These are phyloP conservation scores for Colletotrichum sp. DNA, from an alignment of 2,329 filamentous ascomycete species.

Conservation along the genomic window DNA sequence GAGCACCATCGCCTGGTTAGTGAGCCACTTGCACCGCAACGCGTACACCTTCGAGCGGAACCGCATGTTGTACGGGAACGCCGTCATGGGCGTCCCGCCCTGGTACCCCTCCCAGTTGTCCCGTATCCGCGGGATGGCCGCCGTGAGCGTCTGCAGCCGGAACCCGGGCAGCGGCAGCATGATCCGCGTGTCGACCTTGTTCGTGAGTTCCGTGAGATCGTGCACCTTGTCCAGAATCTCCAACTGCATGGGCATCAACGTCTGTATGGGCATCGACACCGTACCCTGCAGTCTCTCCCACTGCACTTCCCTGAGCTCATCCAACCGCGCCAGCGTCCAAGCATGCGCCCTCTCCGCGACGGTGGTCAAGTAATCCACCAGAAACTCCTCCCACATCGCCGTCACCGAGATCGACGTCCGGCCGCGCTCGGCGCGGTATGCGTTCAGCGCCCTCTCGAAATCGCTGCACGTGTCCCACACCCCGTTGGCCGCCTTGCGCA, in stretches of 20 bases:
- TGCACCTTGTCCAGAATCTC: neutral
- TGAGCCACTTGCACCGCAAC: neutral
- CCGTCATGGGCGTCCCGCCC: neutral
- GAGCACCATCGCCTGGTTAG: neutral
- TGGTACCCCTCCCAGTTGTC: neutral
- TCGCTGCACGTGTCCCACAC: neutral
- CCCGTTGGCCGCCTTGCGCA: neutral
- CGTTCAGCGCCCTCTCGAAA: neutral
- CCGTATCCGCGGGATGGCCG: neutral
- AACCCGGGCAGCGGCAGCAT: constrained; percentile 4
- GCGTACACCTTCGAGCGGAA: neutral
- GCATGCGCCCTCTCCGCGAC: neutral
- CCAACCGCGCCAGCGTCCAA: neutral
- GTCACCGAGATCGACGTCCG: neutral
- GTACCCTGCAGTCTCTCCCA: neutral
- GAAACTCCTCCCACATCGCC: constrained; percentile 6
- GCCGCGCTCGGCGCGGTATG: neutral
- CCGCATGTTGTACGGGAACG: neutral
- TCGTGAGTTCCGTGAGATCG: neutral
- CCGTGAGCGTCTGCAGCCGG: neutral
- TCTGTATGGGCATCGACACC: neutral
- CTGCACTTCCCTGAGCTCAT: neutral
- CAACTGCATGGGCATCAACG: neutral
- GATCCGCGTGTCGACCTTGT: neutral
- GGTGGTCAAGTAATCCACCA: neutral